Base-by-base conservation (phyloP, 768 basidiomycete genomes). In the Suillus paluster region DNA sequence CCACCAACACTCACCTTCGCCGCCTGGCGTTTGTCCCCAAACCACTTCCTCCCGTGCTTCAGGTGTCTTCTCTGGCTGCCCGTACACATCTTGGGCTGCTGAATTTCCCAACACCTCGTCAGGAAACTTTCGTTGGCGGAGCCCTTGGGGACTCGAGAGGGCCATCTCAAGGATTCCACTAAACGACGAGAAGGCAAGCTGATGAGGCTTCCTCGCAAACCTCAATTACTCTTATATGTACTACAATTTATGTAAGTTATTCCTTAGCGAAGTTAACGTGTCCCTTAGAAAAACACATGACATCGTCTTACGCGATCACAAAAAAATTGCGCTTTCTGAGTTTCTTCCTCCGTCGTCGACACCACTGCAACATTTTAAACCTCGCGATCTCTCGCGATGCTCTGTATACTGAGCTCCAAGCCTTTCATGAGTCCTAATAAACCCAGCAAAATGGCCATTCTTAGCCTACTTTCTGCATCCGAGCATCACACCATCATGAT, bases 1-100 rank as follows among this genome's bases (percentile, higher is more conserved):
- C 45, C 61, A 30, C 55, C 46, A 30, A 45, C 21, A 69, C 81
- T 45, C 66, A 90, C 92, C 93, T 83, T 90, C 85, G 45, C 91
- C 92, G 41, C 81, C 71, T 17, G 91, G 91, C 0, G 93, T 95
- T 75, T 94, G 92, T 11, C 95, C 95, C 90, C 92, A 94, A 2
- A 94, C 92, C 27, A 92, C 80, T 62, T 93, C 91, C 34, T 83
- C 81, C 2, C 44, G 49, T 11, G 57, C 30, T 15, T 42, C 50
- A 27, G 59, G 63, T 1, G 41, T 45, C 56, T 70, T 67, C 33
- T 66, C 63, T 39, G 59, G 64, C 17, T 61, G 64, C 23, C 64
- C 64, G 3, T 61, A 63, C 3, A 59, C 8, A 12, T 15, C 25
- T 23, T 58, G 36, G 3, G n/a, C 46, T 12, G 21, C 27, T 27